Evolutionary conservation across 2,329 filamentous ascomycete species (phyloP).

Genomic region (Fusarium ambrosium): DNA sequence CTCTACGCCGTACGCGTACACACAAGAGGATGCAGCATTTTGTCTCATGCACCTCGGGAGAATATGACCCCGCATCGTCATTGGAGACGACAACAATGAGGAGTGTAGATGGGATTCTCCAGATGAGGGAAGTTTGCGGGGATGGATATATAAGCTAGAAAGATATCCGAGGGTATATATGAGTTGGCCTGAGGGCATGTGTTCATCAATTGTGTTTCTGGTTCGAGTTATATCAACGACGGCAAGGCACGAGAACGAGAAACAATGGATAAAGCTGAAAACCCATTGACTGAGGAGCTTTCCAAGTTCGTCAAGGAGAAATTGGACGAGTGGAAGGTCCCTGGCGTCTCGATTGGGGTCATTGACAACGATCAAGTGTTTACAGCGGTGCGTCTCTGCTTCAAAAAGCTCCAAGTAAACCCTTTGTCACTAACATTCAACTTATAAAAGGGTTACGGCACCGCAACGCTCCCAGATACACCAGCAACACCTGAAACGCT

Average conservation of each 20-base stretch:
- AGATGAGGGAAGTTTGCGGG: background rate
- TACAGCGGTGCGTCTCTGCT: constrained; percentile 37
- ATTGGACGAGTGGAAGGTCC: constrained; percentile 46
- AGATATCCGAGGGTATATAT: background rate
- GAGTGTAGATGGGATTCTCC: background rate
- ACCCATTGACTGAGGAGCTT: constrained; percentile 13
- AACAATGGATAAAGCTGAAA: background rate
- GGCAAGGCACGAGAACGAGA: background rate
- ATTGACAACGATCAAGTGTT: constrained; percentile 45
- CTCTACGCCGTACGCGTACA: background rate
- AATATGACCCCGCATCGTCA: background rate
- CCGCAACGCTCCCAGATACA: constrained; percentile 53
- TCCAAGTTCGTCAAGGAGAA: constrained; percentile 15
- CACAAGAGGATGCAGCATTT: background rate
- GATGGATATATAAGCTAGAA: background rate
- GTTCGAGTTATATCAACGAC: background rate
- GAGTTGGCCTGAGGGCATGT: background rate
- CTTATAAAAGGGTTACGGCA: constrained; percentile 46
- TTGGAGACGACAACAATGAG: background rate
- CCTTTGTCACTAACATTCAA: background rate
- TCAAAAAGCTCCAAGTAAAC: background rate
- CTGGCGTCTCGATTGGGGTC: constrained; percentile 47
- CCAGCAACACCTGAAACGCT: constrained; percentile 61
- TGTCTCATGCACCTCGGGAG: background rate
- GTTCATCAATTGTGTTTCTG: background rate